Evolutionary conservation across 257 asterid species (phyloP).

Genomic region (Linderniella brevidens): DNA sequence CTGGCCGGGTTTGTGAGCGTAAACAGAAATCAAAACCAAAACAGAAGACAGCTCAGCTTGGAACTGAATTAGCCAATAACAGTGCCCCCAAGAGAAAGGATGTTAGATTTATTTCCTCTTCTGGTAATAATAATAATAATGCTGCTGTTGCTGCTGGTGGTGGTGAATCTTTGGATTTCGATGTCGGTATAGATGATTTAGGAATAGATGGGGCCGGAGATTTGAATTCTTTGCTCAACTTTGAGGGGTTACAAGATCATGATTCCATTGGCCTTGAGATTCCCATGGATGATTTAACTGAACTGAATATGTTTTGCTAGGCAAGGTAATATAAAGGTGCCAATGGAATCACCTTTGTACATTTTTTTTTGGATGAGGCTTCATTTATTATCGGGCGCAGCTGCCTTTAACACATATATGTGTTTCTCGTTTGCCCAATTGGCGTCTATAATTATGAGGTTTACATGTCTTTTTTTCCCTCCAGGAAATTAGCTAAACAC

Average conservation of each 20-base stretch:
- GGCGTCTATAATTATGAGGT: constrained; percentile 52
- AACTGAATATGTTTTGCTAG: constrained; percentile 50
- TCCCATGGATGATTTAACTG: constrained; percentile 85
- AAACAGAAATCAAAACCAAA: constrained; percentile 66
- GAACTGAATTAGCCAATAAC: constrained; percentile 31
- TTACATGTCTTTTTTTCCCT: constrained; percentile 11
- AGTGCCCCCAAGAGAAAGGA: constrained; percentile 34
- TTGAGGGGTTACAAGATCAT: constrained; percentile 52
- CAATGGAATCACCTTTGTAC: neutral
- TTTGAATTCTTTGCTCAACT: constrained; percentile 75
- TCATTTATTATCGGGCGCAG: neutral
- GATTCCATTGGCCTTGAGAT: constrained; percentile 61
- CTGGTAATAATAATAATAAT: constrained; percentile 17
- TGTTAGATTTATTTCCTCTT: constrained; percentile 29
- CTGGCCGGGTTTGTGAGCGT: constrained; percentile 53
- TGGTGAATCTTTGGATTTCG: constrained; percentile 23
- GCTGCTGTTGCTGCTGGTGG: constrained; percentile 16
- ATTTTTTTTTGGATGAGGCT: neutral
- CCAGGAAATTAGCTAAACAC: too few species aligned
- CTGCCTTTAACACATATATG: too few species aligned
- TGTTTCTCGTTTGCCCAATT: constrained; percentile 28
- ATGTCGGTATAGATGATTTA: constrained; percentile 15
- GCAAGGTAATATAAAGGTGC: constrained; percentile 24
- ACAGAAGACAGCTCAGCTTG: constrained; percentile 78
- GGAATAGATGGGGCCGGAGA: constrained; percentile 66